These are phyloP conservation scores for Castanea sativa DNA, from an alignment of 306 rosid genomes.

Conservation along the genomic window DNA sequence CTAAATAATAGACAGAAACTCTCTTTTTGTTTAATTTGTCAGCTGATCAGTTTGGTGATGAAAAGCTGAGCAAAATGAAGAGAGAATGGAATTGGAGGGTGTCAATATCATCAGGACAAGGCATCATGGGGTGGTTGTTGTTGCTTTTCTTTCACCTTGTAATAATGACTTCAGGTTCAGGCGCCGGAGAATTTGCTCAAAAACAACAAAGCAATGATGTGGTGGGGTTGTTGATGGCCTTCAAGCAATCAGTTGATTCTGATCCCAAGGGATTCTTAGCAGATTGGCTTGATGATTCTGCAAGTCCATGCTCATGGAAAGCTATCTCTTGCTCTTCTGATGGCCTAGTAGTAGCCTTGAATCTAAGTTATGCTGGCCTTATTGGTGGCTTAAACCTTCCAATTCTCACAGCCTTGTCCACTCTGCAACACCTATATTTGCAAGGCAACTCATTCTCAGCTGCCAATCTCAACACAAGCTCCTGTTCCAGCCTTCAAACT, in stretches of 20 bases:
- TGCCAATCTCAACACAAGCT: constrained; percentile 29
- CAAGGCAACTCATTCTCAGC: constrained; percentile 44
- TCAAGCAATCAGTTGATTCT: constrained; percentile 49
- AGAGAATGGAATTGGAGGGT: constrained; percentile 2
- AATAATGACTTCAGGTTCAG: constrained; percentile 12
- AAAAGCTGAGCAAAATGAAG: background rate
- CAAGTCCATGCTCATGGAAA: constrained; percentile 44
- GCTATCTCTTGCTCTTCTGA: constrained; percentile 51
- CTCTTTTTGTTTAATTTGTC: background rate
- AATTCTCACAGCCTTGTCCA: constrained; percentile 41
- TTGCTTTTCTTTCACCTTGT: constrained; percentile 18
- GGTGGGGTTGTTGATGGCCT: constrained; percentile 26
- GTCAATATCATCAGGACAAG: constrained; percentile 10
- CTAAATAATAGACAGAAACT: background rate
- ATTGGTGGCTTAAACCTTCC: constrained; percentile 48
- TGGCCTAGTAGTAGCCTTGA: constrained; percentile 33
- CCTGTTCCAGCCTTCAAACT: constrained; percentile 30
- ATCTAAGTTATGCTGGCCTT: constrained; percentile 51
- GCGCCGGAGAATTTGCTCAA: constrained; percentile 19
- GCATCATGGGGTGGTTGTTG: constrained; percentile 21
- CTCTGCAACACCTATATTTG: constrained; percentile 33
- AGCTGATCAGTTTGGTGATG: background rate
- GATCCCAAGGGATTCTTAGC: constrained; percentile 52
- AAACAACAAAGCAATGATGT: background rate
- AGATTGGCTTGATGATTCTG: constrained; percentile 33